phyloP scores from a whole-genome alignment of 208 protist genomes.

The Balamuthia mandrillaris region DNA sequence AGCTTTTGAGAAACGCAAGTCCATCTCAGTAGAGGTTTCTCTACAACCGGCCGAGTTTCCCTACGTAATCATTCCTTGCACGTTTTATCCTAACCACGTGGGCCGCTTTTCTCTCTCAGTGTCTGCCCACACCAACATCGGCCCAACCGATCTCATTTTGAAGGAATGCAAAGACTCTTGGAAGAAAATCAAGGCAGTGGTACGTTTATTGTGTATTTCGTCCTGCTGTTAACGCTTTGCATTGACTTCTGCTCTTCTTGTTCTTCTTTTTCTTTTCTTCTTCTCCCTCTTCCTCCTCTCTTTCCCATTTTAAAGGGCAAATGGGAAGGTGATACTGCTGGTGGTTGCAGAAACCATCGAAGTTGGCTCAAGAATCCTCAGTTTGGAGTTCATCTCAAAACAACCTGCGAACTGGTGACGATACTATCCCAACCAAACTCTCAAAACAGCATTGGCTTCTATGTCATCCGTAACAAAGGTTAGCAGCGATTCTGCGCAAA shows the following conservation, averaged over 20 bases:
- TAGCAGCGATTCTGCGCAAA: no score
- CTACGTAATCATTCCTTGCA: conserved; percentile 23
- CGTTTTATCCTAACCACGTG: not conserved
- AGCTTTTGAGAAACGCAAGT: conserved; percentile 18
- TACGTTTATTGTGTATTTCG: not conserved
- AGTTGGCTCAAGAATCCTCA: conserved; percentile 12
- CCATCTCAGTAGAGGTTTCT: not conserved
- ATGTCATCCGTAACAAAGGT: conserved; percentile 16
- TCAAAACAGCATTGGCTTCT: conserved; percentile 11
- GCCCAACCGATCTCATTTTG: not conserved
- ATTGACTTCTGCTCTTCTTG: not conserved
- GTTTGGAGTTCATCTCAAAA: not conserved
- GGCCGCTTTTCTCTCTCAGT: not conserved
- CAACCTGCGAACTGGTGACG: not conserved
- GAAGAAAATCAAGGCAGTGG: not conserved
- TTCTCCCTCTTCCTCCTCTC: not conserved
- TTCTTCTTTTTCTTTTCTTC: not conserved
- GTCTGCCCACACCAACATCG: not conserved
- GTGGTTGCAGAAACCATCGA: conserved; percentile 3
- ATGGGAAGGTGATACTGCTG: conserved; percentile 11
- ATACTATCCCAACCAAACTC: conserved; percentile 6
- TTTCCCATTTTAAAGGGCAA: not conserved
- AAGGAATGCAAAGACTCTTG: not conserved
- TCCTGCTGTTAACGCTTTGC: no score
- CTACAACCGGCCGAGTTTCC: not conserved